A percentile compares a stretch with the other conserved stretches of the same genome.
Conservation (phyloP, 768 basidiomycete species). For the Candolleomyces efflorescens region DNA sequence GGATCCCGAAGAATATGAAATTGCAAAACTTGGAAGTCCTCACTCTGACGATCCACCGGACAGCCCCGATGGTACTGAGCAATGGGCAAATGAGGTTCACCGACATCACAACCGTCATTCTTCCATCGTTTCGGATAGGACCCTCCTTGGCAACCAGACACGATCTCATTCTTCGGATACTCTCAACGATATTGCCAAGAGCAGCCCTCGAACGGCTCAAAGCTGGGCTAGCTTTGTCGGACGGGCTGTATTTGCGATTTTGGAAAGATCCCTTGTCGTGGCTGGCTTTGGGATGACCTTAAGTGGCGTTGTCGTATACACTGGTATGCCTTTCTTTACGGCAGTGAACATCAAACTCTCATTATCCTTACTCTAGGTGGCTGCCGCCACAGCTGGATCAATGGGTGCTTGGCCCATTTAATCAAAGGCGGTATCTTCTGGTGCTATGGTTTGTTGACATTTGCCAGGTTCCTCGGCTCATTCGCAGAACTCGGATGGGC, state of each 20-base stretch:
- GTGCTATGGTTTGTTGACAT: slow-evolving; percentile 83
- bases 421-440: slow-evolving; percentile 96
- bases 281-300: slow-evolving; percentile 65
- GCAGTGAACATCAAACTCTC: background rate
- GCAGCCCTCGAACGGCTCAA: slow-evolving; percentile 4
- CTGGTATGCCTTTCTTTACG: slow-evolving; percentile 36
- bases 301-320: slow-evolving; percentile 75
- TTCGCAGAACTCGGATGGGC: slow-evolving; percentile 90
- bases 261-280: slow-evolving; percentile 64
- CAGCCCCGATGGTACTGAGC: slow-evolving; percentile 34
- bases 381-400: slow-evolving; percentile 73
- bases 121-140: slow-evolving; percentile 49
- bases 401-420: slow-evolving; percentile 84
- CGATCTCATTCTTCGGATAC: slow-evolving; percentile 54
- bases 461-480: slow-evolving; percentile 92
- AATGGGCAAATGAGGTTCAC: slow-evolving; percentile 51
- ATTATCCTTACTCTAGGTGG: slow-evolving; percentile 42
- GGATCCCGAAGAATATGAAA: slow-evolving; percentile 52
- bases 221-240: slow-evolving; percentile 38
- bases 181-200: slow-evolving; percentile 35
- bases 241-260: slow-evolving; percentile 42
- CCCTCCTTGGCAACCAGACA: slow-evolving; percentile 46
- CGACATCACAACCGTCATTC: slow-evolving; percentile 41
- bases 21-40: slow-evolving; percentile 32
- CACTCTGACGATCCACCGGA: slow-evolving; percentile 27